Evolutionary conservation across 352 stramenopile species (phyloP).

Genomic region (Pythium plurisporium): DNA sequence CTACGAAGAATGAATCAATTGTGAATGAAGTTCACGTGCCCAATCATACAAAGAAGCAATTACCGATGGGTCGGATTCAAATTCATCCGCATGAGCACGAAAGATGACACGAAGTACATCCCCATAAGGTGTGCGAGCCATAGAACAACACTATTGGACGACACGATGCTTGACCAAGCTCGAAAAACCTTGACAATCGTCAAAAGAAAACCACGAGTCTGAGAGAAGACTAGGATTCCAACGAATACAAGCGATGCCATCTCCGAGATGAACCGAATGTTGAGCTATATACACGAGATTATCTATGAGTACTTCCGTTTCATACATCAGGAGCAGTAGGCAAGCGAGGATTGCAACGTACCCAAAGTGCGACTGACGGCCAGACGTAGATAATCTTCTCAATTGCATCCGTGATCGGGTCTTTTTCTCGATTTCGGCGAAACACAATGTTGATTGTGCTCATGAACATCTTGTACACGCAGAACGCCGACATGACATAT

Average conservation of each 20-base stretch:
- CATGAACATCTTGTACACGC: slow-evolving; percentile 87
- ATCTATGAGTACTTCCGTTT: not conserved
- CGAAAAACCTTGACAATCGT: slow-evolving; percentile 79
- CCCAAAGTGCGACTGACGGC: slow-evolving; percentile 63
- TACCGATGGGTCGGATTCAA: slow-evolving; percentile 61
- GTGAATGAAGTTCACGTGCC: no score
- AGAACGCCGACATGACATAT: slow-evolving; percentile 74
- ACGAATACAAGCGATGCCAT: slow-evolving; percentile 73
- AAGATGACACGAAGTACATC: slow-evolving; percentile 88
- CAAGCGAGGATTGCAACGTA: slow-evolving; percentile 11
- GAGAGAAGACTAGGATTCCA: slow-evolving; percentile 78
- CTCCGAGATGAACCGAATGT: slow-evolving; percentile 76
- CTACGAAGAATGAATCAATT: no score
- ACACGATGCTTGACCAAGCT: slow-evolving; percentile 76
- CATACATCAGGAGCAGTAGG: not conserved
- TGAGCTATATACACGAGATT: slow-evolving; percentile 34
- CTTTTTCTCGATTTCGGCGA: slow-evolving; percentile 71
- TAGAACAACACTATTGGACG: slow-evolving; percentile 78
- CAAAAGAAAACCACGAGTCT: slow-evolving; percentile 76
- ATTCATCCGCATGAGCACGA: slow-evolving; percentile 88
- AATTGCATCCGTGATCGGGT: slow-evolving; percentile 75
- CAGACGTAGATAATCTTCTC: slow-evolving; percentile 83
- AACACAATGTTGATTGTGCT: slow-evolving; percentile 82
- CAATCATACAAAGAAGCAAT: no score
- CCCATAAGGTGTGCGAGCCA: slow-evolving; percentile 83